Conservation (phyloP, 2,329 filamentous ascomycete species). For the Celoporthe dispersa region DNA sequence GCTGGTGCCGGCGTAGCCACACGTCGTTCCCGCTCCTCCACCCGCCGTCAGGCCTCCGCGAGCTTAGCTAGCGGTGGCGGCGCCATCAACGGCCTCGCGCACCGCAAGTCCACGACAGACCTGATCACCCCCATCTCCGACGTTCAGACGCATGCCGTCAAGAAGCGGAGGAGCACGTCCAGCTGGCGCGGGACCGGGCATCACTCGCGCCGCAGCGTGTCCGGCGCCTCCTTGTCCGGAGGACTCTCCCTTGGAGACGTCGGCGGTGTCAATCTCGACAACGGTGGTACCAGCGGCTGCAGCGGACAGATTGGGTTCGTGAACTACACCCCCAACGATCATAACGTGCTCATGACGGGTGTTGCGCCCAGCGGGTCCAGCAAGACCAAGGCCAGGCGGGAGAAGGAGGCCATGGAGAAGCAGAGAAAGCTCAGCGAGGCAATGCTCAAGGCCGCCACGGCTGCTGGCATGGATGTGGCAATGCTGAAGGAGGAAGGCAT, state of each 20-base stretch:
- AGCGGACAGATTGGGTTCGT: slow-evolving; percentile 66
- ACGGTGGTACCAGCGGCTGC: slow-evolving; percentile 35
- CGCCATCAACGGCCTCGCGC: slow-evolving; percentile 4
- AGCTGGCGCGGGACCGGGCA: slow-evolving; percentile 16
- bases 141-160: slow-evolving; percentile 27
- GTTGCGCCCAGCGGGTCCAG: slow-evolving; percentile 89
- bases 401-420: slow-evolving; percentile 84
- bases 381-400: slow-evolving; percentile 92
- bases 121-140: slow-evolving; percentile 21
- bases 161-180: slow-evolving; percentile 36
- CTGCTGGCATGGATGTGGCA: slow-evolving; percentile 70
- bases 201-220: slow-evolving; percentile 17
- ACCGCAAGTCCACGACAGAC: slow-evolving; percentile 28
- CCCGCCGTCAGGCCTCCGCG: slow-evolving; percentile 22
- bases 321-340: slow-evolving; percentile 86
- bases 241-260: slow-evolving; percentile 31
- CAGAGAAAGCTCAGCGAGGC: slow-evolving; percentile 70
- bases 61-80: not conserved
- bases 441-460: slow-evolving; percentile 69
- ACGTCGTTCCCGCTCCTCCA: slow-evolving; percentile 42
- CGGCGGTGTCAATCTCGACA: slow-evolving; percentile 32
- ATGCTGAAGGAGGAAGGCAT: slow-evolving; percentile 57
- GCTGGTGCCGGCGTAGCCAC: slow-evolving; percentile 31
- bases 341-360: slow-evolving; percentile 77
- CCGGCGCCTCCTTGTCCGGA: slow-evolving; percentile 3